Evolutionary conservation across 345 rosid species (phyloP), one percentile per base, ranked within the genome.

Genomic region (Melastoma malabathricum): DNA sequence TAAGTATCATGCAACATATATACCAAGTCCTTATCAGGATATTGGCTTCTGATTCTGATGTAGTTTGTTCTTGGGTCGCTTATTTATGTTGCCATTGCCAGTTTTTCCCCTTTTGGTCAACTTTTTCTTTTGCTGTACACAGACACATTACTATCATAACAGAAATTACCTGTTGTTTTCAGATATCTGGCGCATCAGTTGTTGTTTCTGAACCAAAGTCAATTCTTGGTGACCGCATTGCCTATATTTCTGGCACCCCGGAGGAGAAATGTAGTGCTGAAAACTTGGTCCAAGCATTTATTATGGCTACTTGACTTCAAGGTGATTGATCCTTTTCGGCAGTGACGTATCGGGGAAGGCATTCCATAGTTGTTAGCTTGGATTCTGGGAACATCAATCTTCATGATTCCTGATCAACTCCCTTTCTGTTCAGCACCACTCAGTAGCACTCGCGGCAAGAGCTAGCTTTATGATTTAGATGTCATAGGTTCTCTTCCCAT

Each of bases 121-220:
- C 38, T 31, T 31, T 31, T 22, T 15, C 22, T 18, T 10, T 4
- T 1, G 54, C 31, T 38, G 20, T 51, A 51, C 23, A 50, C 39
- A 15, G 17, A 15, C 39, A 51, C 13, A 8, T 51, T 18, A 31
- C 43, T 51, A 12, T 34, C 31, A 34, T 51, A 16, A 31, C 15
- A 8, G 18, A 51, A 60, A 41, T 27, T 16, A 44, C 68, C 60
- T 54, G 51, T 59, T 25, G 47, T 27, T 78, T 68, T 66, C 85
- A 92, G 98, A 82, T 92, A 69, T 92, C 98, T n/a, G 98, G 98
- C 74, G 98, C 98, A 50, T 64, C 72, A 71, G 66, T 92, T 69
- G 98, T 84, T 68, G 73, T 92, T 55, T 84, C 95, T 59, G 93
- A 87, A 57, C 75, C 94, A 59, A 83, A 81, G 59, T 69, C 82